phyloP scores from a whole-genome alignment of 208 protist species.

The Angomonas desouzai region DNA sequence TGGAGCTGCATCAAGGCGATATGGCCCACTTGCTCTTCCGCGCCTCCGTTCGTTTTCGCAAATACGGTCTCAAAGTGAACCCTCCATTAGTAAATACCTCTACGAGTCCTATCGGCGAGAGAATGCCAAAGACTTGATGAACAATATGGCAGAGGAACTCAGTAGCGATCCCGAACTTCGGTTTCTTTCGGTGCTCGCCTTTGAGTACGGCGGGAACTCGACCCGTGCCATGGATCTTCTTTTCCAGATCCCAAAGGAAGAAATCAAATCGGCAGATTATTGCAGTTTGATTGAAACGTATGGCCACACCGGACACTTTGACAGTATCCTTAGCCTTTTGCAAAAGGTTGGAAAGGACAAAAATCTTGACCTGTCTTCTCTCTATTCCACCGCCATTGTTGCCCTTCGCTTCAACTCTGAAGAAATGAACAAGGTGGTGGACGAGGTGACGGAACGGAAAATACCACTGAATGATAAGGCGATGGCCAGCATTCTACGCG shows the following conservation, averaged over 20 bases:
- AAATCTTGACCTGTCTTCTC: not conserved
- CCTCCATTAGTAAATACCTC: conserved; percentile 64
- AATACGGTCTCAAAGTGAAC: conserved; percentile 67
- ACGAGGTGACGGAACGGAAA: not conserved
- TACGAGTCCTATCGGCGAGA: conserved; percentile 83
- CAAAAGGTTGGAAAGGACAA: conserved; percentile 15
- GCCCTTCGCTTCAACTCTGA: conserved; percentile 33
- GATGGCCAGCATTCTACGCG: conserved; percentile 23
- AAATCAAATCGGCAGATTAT: conserved; percentile 48
- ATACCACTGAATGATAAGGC: not conserved
- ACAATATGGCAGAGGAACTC: conserved; percentile 81
- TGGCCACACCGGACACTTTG: conserved; percentile 49
- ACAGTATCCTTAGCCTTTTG: conserved; percentile 35
- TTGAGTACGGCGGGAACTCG: conserved; percentile 53
- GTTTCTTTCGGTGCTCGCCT: conserved; percentile 66
- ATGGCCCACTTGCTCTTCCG: conserved; percentile 91
- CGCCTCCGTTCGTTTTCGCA: conserved; percentile 83
- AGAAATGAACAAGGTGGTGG: conserved; percentile 1
- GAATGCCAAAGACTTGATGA: conserved; percentile 79
- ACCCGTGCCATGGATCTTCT: conserved; percentile 39
- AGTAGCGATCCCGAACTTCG: conserved; percentile 39
- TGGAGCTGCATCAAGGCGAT: conserved; percentile 82
- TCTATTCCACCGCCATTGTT: conserved; percentile 52
- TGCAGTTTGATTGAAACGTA: conserved; percentile 69
- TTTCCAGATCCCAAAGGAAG: conserved; percentile 38